Evolutionary conservation across 768 basidiomycete species (phyloP).

Genomic region (Leccinum subgranulosum): DNA sequence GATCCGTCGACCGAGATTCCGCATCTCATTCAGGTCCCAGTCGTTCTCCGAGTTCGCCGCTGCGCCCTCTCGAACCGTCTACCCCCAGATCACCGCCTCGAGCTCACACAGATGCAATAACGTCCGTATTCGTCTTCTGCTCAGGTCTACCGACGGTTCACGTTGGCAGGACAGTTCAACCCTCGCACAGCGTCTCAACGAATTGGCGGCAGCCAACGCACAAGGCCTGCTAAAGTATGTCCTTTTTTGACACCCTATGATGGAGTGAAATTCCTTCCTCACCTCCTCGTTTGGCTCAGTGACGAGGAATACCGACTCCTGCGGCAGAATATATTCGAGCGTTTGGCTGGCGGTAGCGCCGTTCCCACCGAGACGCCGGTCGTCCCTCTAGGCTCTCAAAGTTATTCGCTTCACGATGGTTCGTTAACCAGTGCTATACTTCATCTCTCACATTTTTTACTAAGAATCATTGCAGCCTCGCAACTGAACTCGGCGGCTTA

Average conservation of each 20-base stretch:
- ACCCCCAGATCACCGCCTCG: constrained; percentile 25
- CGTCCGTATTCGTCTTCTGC: constrained; percentile 40
- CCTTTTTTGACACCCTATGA: not conserved
- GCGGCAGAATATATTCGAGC: constrained; percentile 81
- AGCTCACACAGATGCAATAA: constrained; percentile 47
- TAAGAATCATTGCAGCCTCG: constrained; percentile 14
- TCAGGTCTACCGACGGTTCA: constrained; percentile 9
- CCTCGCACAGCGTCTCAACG: constrained; percentile 77
- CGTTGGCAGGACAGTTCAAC: constrained; percentile 48
- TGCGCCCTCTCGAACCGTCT: constrained; percentile 21
- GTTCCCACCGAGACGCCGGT: constrained; percentile 63
- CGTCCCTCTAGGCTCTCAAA: constrained; percentile 49
- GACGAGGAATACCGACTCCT: constrained; percentile 85
- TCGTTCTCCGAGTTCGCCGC: constrained; percentile 21
- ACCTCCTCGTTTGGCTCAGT: constrained; percentile 36
- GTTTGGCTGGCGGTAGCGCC: constrained; percentile 56
- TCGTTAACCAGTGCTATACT: not conserved
- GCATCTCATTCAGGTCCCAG: constrained; percentile 10
- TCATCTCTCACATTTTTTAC: not conserved
- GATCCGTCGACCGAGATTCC: constrained; percentile 18
- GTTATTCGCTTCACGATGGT: constrained; percentile 22
- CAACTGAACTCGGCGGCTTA: constrained; percentile 21
- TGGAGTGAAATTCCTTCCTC: not conserved
- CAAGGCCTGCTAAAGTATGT: constrained; percentile 75
- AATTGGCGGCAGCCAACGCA: constrained; percentile 75